Conservation (phyloP, 352 stramenopile genomes). For the Phytopythium mirpurense region DNA sequence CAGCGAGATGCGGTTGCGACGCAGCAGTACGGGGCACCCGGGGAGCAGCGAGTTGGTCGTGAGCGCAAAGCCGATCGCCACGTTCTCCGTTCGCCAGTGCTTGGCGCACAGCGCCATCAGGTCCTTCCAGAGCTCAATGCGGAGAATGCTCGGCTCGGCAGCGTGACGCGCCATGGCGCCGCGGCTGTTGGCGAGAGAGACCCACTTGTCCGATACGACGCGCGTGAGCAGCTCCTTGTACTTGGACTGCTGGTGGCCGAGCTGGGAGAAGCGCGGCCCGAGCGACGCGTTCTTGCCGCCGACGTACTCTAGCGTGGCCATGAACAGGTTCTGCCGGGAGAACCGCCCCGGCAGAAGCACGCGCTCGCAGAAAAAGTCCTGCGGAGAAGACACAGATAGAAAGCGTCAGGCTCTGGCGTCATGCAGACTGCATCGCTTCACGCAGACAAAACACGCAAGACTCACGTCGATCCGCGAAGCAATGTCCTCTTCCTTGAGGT, state of each 20-base stretch:
- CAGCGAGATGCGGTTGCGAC: constrained; percentile 62
- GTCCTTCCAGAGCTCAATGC: constrained; percentile 56
- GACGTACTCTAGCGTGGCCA: constrained; percentile 45
- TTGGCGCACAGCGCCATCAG: constrained; percentile 67
- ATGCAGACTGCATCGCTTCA: too few relatives aligned
- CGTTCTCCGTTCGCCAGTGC: constrained; percentile 64
- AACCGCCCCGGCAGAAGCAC: constrained; percentile 61
- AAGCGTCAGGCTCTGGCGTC: background rate
- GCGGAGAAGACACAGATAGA: constrained; percentile 1
- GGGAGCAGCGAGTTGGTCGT: constrained; percentile 38
- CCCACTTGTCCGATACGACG: constrained; percentile 40
- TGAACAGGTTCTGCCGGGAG: constrained; percentile 59
- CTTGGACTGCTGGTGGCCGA: constrained; percentile 37
- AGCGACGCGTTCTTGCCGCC: constrained; percentile 21
- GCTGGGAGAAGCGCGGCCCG: constrained; percentile 27
- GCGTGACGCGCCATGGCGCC: constrained; percentile 13
- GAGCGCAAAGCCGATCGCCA: constrained; percentile 57
- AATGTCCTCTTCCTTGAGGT: constrained; percentile 37
- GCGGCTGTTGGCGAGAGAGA: constrained; percentile 15
- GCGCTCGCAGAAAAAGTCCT: constrained; percentile 56
- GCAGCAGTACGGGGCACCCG: constrained; percentile 56
- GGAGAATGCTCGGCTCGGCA: constrained; percentile 22
- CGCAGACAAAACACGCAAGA: too few relatives aligned
- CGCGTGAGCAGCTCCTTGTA: constrained; percentile 62
- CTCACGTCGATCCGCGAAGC: constrained; percentile 39